Conservation (phyloP, 1,139 yeast species). For the Oligophagozyma castellii region DNA sequence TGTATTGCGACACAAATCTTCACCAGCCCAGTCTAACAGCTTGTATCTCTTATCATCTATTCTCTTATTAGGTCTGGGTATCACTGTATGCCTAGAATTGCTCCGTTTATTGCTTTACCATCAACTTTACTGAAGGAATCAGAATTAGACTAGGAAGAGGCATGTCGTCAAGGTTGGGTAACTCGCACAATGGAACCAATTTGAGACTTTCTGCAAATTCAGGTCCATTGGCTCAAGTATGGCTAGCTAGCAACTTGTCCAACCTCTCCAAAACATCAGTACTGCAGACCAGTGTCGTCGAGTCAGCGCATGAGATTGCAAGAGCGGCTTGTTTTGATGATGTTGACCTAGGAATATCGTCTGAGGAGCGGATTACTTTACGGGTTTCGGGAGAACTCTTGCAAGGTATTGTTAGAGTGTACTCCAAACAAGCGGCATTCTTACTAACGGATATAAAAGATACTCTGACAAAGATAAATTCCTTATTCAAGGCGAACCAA, state of each 20-base stretch:
- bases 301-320: conserved; percentile 48
- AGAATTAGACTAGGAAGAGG: too few relatives aligned
- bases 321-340: conserved; percentile 21
- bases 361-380: conserved; percentile 47
- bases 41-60: too few relatives aligned
- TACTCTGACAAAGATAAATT: conserved; percentile 57
- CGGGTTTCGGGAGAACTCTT: conserved; percentile 80
- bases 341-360: conserved; percentile 2
- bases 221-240: conserved; percentile 80
- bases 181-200: too few relatives aligned
- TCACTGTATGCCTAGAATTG: too few relatives aligned
- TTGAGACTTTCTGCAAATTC: conserved; percentile 33
- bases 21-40: too few relatives aligned
- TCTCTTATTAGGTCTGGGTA: too few relatives aligned
- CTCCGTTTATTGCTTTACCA: too few relatives aligned
- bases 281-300: conserved; percentile 54
- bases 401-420: conserved; percentile 79
- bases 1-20: too few relatives aligned
- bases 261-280: conserved; percentile 68
- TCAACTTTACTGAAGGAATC: too few relatives aligned
- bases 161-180: too few relatives aligned
- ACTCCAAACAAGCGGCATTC: conserved; percentile 75
- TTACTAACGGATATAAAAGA: conserved; percentile 76
- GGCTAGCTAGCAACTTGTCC: conserved; percentile 85
- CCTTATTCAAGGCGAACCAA: conserved; percentile 45